These are phyloP conservation scores for Chaetomium tenue DNA, from an alignment of 495 filamentous ascomycete species.

Conservation along the genomic window DNA sequence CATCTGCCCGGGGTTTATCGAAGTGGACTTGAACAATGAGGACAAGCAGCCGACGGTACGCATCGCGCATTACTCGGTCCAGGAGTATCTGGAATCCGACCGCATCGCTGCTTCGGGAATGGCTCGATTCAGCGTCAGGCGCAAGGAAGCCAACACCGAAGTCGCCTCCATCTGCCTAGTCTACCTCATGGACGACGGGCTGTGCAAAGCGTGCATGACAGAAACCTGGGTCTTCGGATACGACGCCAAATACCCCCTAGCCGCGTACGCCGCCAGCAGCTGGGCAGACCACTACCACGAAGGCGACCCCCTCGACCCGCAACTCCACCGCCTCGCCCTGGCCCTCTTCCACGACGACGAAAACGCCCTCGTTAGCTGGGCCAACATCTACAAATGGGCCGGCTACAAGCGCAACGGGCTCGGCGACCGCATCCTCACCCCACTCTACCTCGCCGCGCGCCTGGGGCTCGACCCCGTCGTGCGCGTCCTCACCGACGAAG, in stretches of 20 bases:
- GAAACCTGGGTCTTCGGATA: background rate
- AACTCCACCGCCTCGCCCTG: background rate
- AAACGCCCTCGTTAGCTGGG: background rate
- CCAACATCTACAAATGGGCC: background rate
- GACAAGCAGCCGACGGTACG: background rate
- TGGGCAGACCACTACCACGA: slow-evolving; percentile 2
- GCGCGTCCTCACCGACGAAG: background rate
- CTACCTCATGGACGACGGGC: background rate
- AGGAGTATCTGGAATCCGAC: slow-evolving; percentile 15
- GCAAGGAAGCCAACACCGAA: background rate
- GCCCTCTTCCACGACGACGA: background rate
- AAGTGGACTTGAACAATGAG: background rate
- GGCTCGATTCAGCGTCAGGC: background rate
- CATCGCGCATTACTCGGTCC: slow-evolving; percentile 16
- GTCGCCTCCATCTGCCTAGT: slow-evolving; percentile 6
- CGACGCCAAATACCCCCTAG: background rate
- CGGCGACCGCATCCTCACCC: background rate
- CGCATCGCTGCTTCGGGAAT: background rate
- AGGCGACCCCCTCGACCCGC: background rate
- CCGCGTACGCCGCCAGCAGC: background rate
- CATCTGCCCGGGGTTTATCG: slow-evolving; percentile 16
- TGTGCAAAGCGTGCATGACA: background rate
- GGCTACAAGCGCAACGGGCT: background rate
- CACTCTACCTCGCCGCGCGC: background rate
- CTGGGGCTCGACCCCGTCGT: background rate